A percentile compares a stretch with the other conserved stretches of the same genome.
Evolutionary conservation across 2,329 filamentous ascomycete species (phyloP).

Genomic region (Colletotrichum graminicola): DNA sequence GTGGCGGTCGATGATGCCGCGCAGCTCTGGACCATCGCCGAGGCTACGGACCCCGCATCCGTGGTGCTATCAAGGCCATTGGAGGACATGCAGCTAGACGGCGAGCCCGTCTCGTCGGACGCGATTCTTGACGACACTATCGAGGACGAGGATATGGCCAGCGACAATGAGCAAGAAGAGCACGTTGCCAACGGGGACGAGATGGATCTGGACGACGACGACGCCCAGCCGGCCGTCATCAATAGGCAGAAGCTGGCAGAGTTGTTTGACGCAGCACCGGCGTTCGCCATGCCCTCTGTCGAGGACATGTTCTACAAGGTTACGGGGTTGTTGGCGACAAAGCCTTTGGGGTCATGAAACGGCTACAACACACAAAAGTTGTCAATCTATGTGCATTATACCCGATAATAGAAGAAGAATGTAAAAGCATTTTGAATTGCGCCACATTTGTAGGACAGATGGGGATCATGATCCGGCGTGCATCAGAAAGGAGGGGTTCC

Average conservation of each 20-base stretch:
- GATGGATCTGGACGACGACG: slow-evolving; percentile 61
- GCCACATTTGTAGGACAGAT: not conserved
- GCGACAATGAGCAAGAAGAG: slow-evolving; percentile 58
- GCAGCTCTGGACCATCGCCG: slow-evolving; percentile 73
- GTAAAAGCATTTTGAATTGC: slow-evolving; percentile 9
- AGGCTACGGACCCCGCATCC: slow-evolving; percentile 68
- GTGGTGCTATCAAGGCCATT: slow-evolving; percentile 67
- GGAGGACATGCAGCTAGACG: slow-evolving; percentile 63
- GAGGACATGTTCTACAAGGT: slow-evolving; percentile 83
- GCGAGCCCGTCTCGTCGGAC: slow-evolving; percentile 44
- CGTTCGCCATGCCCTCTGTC: slow-evolving; percentile 77
- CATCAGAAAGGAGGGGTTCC: not conserved
- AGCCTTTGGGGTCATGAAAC: slow-evolving; percentile 55
- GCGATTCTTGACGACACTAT: slow-evolving; percentile 47
- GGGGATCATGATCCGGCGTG: not conserved
- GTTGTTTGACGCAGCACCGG: slow-evolving; percentile 77
- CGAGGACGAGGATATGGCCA: slow-evolving; percentile 57
- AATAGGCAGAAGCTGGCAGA: slow-evolving; percentile 75
- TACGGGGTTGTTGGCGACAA: slow-evolving; percentile 72
- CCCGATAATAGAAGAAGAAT: slow-evolving; percentile 40
- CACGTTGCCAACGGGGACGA: slow-evolving; percentile 56
- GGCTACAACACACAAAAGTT: slow-evolving; percentile 25
- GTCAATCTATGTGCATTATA: slow-evolving; percentile 41
- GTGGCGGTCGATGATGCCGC: slow-evolving; percentile 81
- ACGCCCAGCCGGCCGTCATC: slow-evolving; percentile 70